Base-by-base conservation (phyloP, 805 yeast genomes). In the Sungouiella thailandica region DNA sequence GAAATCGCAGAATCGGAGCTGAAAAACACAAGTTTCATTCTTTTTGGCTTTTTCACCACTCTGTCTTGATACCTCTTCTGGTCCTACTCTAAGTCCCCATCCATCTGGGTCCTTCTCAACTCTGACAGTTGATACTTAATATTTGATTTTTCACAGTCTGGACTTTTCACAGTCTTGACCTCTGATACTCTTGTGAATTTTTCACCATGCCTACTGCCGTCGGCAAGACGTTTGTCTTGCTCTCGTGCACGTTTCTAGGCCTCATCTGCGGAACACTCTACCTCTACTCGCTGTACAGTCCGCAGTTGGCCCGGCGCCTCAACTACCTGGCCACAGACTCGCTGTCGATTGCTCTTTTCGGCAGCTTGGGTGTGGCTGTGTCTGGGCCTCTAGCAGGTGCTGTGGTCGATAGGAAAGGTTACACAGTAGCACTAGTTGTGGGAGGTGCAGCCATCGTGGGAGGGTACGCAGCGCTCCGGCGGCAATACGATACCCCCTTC, bases 281-380 rank as follows among this genome's bases (percentile, higher is more conserved):
- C 56, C 61, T 83, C 29, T 84, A 78, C 57, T 78, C 85, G 7
- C 84, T 86, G 1, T 84, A 77, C 53, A 80, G 87, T 24, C 90
- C 94, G 0, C 93, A 84, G 52, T 65, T 83, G 35, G 84, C 88
- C 1, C 56, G 55, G 18, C 65, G 67, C 32, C 66, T 84, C 34
- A 58, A 60, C 14, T 75, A 84, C 45, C 52, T 75, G 1, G 86
- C 84, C 2, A 68, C 84, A 0, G 72, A 80, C 34, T 66, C 83
- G 4, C 76, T 88, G 4, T 51, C 68, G 18, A 69, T 83, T 3
- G 89, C 87, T 2, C 70, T 82, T 49, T 53, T 72, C 6, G 94
- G 90, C 2, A 74, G 80, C 22, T 57, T 83, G 24, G 87, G 89
- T 0, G 68, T 80, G 3, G 63, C 83, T 13, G 33, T 72, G 4